Conservation (phyloP, 2,329 filamentous ascomycete genomes). For the Paecilomyces fulvus region DNA sequence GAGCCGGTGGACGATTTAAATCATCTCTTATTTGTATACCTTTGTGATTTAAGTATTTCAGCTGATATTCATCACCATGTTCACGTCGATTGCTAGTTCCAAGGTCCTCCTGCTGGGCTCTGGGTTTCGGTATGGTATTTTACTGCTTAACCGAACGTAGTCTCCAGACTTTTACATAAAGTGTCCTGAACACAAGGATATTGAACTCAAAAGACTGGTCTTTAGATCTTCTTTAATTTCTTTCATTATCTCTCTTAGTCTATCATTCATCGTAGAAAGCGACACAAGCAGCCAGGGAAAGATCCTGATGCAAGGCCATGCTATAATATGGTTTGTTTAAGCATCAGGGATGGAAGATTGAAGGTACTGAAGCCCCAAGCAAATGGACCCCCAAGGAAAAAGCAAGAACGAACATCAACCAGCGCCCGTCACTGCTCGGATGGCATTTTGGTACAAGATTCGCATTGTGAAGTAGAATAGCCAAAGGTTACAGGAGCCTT, state of each 20-base stretch:
- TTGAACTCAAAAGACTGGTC: background rate
- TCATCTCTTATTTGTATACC: background rate
- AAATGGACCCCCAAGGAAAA: background rate
- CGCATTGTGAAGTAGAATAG: background rate
- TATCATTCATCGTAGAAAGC: background rate
- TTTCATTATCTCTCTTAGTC: background rate
- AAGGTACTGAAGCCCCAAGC: background rate
- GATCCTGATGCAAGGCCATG: background rate
- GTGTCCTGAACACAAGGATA: no score
- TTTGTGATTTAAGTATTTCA: background rate
- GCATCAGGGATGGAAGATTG: background rate
- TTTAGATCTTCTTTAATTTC: background rate
- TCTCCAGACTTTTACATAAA: no score
- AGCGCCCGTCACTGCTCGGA: background rate
- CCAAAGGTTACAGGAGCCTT: constrained; percentile 2
- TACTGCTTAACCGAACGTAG: no score
- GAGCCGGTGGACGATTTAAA: background rate
- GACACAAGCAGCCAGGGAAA: background rate
- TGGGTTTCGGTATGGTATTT: constrained; percentile 25
- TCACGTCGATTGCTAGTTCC: constrained; percentile 28
- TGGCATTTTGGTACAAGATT: background rate
- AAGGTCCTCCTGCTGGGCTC: constrained; percentile 32
- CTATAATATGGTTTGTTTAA: background rate
- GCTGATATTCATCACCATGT: constrained; percentile 21
- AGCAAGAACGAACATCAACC: background rate